Evolutionary conservation across 2,329 filamentous ascomycete genomes (phyloP).

Genomic region (Nemania sp.): DNA sequence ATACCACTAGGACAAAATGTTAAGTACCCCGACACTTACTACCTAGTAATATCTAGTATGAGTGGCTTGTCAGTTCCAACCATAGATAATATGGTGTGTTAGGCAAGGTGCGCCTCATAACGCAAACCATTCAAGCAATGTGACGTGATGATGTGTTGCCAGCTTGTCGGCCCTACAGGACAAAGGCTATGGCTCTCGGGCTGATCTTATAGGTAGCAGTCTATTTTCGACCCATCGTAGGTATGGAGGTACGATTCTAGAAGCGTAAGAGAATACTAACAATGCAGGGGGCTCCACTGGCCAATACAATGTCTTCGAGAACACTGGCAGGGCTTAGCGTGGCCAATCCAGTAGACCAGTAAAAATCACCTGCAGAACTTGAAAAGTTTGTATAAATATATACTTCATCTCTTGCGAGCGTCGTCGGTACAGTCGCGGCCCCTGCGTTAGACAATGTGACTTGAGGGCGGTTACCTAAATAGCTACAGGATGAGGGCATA

Average conservation of each 20-base stretch:
- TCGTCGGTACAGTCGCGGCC: background rate
- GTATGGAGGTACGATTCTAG: background rate
- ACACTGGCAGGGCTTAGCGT: background rate
- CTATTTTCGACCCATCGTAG: no score
- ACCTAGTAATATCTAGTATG: no score
- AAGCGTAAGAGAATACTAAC: background rate
- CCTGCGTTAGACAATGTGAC: background rate
- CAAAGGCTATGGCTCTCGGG: background rate
- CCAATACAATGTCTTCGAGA: conserved; percentile 10
- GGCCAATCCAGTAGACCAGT: background rate
- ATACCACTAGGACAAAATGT: no score
- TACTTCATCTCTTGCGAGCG: background rate
- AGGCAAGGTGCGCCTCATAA: background rate
- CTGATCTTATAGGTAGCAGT: background rate
- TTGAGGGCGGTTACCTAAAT: background rate
- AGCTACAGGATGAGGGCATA: background rate
- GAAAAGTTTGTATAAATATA: background rate
- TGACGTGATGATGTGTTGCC: background rate
- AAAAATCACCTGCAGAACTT: conserved; percentile 6
- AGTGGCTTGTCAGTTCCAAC: no score
- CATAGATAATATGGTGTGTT: no score
- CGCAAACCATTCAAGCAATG: background rate
- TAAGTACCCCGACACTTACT: no score
- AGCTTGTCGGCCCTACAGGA: background rate
- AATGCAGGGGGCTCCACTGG: background rate